A percentile compares a stretch with the other conserved stretches of the same genome.
phyloP scores from a whole-genome alignment of 1,284 basidiomycete species.

The Fomitopsis palustris region DNA sequence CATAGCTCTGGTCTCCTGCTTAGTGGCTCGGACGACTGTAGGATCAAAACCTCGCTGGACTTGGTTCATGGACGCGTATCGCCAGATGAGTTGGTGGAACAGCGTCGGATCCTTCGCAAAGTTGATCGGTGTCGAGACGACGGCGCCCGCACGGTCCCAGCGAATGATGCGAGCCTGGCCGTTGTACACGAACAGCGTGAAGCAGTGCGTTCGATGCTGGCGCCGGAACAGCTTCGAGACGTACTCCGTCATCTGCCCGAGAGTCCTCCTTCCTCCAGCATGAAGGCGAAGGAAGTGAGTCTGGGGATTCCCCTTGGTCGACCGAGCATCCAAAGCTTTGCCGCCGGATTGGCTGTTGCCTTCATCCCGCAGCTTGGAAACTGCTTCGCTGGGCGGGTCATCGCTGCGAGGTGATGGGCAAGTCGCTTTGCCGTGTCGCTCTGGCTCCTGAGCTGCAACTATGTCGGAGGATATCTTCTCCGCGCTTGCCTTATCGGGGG shows the following conservation, averaged over 20 bases:
- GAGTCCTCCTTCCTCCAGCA: not conserved
- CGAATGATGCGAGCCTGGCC: slow-evolving; percentile 12
- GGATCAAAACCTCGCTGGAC: slow-evolving; percentile 13
- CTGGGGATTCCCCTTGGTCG: not conserved
- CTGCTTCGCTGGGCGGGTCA: too few species aligned
- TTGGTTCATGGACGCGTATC: slow-evolving; percentile 6
- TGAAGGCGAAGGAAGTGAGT: not conserved
- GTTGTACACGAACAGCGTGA: slow-evolving; percentile 11
- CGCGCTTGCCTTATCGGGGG: too few species aligned
- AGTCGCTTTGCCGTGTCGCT: too few species aligned
- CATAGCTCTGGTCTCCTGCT: not conserved
- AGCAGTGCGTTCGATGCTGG: slow-evolving; percentile 11
- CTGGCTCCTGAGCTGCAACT: too few species aligned
- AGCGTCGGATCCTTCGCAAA: slow-evolving; percentile 4
- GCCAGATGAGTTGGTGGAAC: slow-evolving; percentile 12
- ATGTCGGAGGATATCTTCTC: too few species aligned
- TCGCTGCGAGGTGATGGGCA: too few species aligned
- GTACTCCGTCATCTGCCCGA: not conserved
- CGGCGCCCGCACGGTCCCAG: slow-evolving; percentile 16
- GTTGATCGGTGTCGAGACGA: slow-evolving; percentile 12
- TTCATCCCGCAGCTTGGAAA: not conserved
- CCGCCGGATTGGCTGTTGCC: too few species aligned
- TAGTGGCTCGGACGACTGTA: not conserved
- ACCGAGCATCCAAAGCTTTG: not conserved
- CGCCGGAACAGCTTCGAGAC: not conserved